Base-by-base conservation (phyloP, 2,329 filamentous ascomycete species). In the Geosmithia morbida region DNA sequence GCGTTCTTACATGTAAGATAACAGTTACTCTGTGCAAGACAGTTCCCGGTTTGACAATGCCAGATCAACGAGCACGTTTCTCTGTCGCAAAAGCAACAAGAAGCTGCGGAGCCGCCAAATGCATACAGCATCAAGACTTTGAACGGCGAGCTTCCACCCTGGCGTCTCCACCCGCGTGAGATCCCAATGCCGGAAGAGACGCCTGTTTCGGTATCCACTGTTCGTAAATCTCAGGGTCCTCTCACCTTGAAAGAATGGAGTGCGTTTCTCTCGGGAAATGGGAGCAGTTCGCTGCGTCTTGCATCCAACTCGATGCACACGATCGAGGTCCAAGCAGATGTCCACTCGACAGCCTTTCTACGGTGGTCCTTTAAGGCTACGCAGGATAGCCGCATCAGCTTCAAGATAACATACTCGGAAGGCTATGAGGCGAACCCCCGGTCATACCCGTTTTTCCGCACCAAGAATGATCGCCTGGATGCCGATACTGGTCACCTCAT, bases 91-190 rank as follows among this genome's bases (percentile, higher is more conserved):
- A 13, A 26, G 22, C 4, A 37, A 37, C 33, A 37, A 13, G 6
- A 37, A 1, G 22, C 48, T 2, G 2, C 44, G 1, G 46, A 55
- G 1, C 51, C 22, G 2, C 56, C 60, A 2, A 48, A 56, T 1
- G 41, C 49, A 2, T 63, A 64, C 50, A 53, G 55, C 2, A 56
- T 65, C 43, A 57, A 51, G 26, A 63, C 61, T 0, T 29, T 59
- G 20, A 66, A 66, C 50, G 66, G 66, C 1, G 64, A 67, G 33
- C 55, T 67, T 5, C 46, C 61, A 1, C 64, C 64, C 1, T 69
- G 66, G 66, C 53, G 59, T 26, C 49, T 69, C 2, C 55, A 55
- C 8, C 59, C 62, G n/a, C 60, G 65, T 1, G 48, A 50, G 1
- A 66, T 67, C n/a, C 64, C 65, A 0, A 55, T 60, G 54, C 57